Base-by-base conservation (phyloP, 208 protist species). In the Phytomonas serpens region DNA sequence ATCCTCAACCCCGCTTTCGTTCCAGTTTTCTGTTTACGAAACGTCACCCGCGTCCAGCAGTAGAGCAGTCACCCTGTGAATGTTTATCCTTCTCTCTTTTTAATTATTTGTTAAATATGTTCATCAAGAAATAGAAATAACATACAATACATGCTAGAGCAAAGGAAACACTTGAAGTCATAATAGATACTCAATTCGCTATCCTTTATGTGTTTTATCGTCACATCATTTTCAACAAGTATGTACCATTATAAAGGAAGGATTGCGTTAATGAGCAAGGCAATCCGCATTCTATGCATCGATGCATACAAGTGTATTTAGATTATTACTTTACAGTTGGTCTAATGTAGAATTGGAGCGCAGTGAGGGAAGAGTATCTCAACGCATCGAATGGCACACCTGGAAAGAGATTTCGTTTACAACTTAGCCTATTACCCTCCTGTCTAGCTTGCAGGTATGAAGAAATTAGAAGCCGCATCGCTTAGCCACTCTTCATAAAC, bases 401-500 rank as follows among this genome's bases (percentile, higher is more conserved):
- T 38, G 2, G 65, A 33, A 69, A 47, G 7, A 23, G 13, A 19
- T 47, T 47, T 10, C 7, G 2, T 47, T 47, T 47, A 10, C 14
- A 10, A 47, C 40, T 11, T 3, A n/a, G 16, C 40, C 14, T 47
- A 1, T 23, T 47, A 23, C 40, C 7, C 40, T 11, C 40, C 67
- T 14, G n/a, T 27, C 67, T 80, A 95, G 19, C 80, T 69, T 38
- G 87, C 77, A 0, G 83, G 51, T 4, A 62, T 52, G 19, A 93
- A 73, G 72, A 93, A 92, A 0, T 77, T 79, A 11, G 87, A 84
- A 7, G 89, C 83, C 11, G 90, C 88, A 29, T 94, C 90, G 62
- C 80, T 80, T 51, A 97, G 80, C 93, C 89, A 95, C 42, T 95
- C 87, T 75, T 97, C 90, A 19, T 93, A 83, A 38, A 97, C 83